Base-by-base conservation (phyloP, 768 basidiomycete species). In the Leccinum imitatum region DNA sequence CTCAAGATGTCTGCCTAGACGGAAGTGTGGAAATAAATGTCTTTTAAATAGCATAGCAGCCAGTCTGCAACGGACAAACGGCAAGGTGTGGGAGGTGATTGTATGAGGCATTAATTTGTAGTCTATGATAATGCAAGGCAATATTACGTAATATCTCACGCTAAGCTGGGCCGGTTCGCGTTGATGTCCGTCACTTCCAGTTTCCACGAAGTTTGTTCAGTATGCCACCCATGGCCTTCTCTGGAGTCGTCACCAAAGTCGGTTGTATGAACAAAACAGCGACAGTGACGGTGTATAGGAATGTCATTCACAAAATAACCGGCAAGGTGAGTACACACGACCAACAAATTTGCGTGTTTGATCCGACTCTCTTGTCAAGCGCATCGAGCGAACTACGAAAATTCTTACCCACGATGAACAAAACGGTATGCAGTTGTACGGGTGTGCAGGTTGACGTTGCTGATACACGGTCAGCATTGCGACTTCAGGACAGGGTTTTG, bases 201-300 rank as follows among this genome's bases (percentile, higher is more conserved):
- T 19, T n/a, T 17, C 14, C 44, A 51, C 51, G 11, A 19, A 50
- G 17, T 39, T 11, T 27, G 15, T 46, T 46, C 67, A 72, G 63
- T 8, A 92, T 92, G 90, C 87, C 90, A 37, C 90, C 91, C 27
- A 87, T 92, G 84, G 75, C 85, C 15, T 82, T 93, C 63, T 80
- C 80, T 23, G 91, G 91, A 17, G 67, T 85, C 41, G 92, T 93
- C 19, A 88, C 90, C 33, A 93, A 90, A 73, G 87, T 83, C 21
- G 91, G 92, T 9, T 84, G 80, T 64, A 93, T 93, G 91, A 79
- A 86, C 57, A 93, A 92, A 71, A 93, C 91, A 0, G 91, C 82
- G 14, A 93, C 92, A 0, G 91, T 93, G 52, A 87, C 89, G 1
- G 90, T 93, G 8, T 85, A 87, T 23, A 83, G 91, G 58, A 84